Base-by-base conservation (phyloP, 2,329 filamentous ascomycete genomes). In the Ascochyta viciae-villosae region DNA sequence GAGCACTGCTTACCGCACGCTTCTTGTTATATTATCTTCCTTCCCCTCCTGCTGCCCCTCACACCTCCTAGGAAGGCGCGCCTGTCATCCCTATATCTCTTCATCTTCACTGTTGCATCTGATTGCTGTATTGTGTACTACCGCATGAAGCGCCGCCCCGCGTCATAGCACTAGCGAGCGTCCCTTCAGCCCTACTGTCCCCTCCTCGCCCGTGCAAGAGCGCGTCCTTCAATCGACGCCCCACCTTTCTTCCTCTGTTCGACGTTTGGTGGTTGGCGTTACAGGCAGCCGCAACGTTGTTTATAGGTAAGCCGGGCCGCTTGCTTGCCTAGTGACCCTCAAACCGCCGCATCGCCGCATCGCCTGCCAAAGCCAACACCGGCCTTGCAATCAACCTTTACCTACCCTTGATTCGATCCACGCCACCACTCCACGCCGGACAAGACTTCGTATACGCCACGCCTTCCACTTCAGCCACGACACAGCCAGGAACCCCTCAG, bases 141-240 rank as follows among this genome's bases (percentile, higher is more conserved):
- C 47, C 41, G 41, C 47, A 50, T 29, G 47, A 50, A 55, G 53
- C 53, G 47, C 47, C 53, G 47, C 51, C 53, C 53, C 53, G 53
- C 53, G 53, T 56, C 53, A 47, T 56, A 56, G 47, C 53, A 47
- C 47, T 56, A 56, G 53, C 38, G 53, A 51, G 37, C 47, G 47
- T 47, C 53, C 29, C 38, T 16, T 56, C 53, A 56, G 53, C 53
- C 53, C 42, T 56, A 56, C 48, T 7, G 47, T 56, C 42, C 53
- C 53, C 53, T 56, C 53, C 10, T 51, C 42, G 27, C 35, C 53
- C 24, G 52, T 27, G 40, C 41, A 27, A 43, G 53, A 56, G 48
- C 48, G 47, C 53, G 48, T 54, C 44, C 42, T 47, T 48, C 49
- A 43, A 38, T 33, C 34, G 40, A 29, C 49, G 39, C 50, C 54